Evolutionary conservation across 495 filamentous ascomycete genomes (phyloP).

Genomic region (Trichoderma reesei): DNA sequence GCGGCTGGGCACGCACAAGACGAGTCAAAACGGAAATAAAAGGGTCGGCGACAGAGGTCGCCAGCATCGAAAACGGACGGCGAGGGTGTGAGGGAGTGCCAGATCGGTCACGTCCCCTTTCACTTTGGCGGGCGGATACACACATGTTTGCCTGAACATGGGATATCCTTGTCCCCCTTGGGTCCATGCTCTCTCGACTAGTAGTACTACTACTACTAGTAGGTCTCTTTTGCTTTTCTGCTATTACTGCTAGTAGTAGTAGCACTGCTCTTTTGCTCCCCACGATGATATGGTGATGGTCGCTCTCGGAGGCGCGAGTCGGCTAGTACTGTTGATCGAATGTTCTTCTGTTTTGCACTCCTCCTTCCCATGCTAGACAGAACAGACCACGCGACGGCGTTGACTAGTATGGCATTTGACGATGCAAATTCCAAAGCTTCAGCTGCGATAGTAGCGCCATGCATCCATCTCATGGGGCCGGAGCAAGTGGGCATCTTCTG

Average conservation of each 20-base stretch:
- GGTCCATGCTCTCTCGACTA: too few relatives aligned
- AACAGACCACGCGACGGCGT: neutral
- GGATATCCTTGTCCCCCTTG: neutral
- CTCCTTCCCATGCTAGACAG: neutral
- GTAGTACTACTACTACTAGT: too few relatives aligned
- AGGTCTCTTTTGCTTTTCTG: too few relatives aligned
- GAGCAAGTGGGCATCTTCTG: neutral
- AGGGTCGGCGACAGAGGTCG: neutral
- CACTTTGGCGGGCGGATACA: too few relatives aligned
- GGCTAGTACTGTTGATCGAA: too few relatives aligned
- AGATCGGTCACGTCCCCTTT: neutral
- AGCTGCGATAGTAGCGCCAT: slow-evolving; percentile 3
- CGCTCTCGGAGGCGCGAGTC: neutral
- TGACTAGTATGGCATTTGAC: neutral
- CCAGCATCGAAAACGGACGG: neutral
- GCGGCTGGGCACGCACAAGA: too few relatives aligned
- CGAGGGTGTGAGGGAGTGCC: neutral
- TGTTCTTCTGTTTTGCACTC: neutral
- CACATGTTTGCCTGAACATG: neutral
- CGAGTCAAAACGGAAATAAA: neutral
- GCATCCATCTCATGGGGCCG: neutral
- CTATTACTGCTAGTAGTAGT: too few relatives aligned
- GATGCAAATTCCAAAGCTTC: neutral
- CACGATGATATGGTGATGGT: neutral
- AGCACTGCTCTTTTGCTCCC: too few relatives aligned